These are phyloP conservation scores for Euryodendron excelsum DNA, from an alignment of 148 eudicot species.

Conservation along the genomic window DNA sequence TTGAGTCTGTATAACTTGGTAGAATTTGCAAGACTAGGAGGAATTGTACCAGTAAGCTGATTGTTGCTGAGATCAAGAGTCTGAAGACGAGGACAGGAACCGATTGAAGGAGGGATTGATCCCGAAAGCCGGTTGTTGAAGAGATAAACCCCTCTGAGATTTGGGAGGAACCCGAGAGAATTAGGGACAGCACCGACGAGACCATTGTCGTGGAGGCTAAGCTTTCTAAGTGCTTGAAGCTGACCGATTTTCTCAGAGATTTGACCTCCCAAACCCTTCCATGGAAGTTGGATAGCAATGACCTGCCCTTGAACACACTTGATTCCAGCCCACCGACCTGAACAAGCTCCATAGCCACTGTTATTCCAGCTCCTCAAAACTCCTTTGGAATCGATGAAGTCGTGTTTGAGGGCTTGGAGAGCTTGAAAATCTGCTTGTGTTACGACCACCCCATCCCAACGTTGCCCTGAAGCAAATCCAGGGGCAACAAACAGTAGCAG, in stretches of 20 bases:
- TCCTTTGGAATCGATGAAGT: slow-evolving; percentile 43
- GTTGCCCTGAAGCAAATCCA: slow-evolving; percentile 31
- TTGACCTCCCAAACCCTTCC: slow-evolving; percentile 57
- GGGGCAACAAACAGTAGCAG: slow-evolving; percentile 19
- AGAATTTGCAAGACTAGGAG: slow-evolving; percentile 48
- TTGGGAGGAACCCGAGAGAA: slow-evolving; percentile 57
- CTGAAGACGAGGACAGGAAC: slow-evolving; percentile 38
- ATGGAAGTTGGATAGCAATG: slow-evolving; percentile 74
- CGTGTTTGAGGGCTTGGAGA: slow-evolving; percentile 52
- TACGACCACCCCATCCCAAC: slow-evolving; percentile 42
- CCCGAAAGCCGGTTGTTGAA: slow-evolving; percentile 77
- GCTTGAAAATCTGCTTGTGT: slow-evolving; percentile 51
- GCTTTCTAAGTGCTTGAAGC: slow-evolving; percentile 51
- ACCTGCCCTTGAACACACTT: slow-evolving; percentile 63
- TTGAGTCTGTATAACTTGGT: slow-evolving; percentile 66
- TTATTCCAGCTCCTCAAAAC: slow-evolving; percentile 60
- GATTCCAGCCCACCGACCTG: slow-evolving; percentile 72
- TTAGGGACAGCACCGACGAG: slow-evolving; percentile 68
- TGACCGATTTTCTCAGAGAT: slow-evolving; percentile 59
- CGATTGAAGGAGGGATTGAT: slow-evolving; percentile 61
- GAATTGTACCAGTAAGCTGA: slow-evolving; percentile 55
- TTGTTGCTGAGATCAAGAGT: slow-evolving; percentile 70
- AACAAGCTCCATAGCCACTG: slow-evolving; percentile 46
- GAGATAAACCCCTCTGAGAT: slow-evolving; percentile 71
- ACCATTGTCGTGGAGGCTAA: slow-evolving; percentile 73